Evolutionary conservation across 306 rosid species (phyloP).

Genomic region (Psophocarpus tetragonolobus): DNA sequence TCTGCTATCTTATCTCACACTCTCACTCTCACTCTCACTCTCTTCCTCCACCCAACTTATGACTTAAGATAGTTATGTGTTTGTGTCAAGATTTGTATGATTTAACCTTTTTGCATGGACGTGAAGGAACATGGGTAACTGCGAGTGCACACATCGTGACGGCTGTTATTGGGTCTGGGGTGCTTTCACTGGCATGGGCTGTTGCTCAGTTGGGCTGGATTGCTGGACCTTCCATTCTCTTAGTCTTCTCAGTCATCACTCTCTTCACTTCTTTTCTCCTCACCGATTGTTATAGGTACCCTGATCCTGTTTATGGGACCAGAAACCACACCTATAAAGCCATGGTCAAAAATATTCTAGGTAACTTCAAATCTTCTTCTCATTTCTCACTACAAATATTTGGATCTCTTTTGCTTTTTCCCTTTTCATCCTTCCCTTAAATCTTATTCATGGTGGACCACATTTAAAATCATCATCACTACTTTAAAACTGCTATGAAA

Average conservation of each 20-base stretch:
- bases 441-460: too few relatives aligned
- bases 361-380: not conserved
- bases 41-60: too few relatives aligned
- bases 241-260: slow-evolving; percentile 28
- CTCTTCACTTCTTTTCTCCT: slow-evolving; percentile 34
- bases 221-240: slow-evolving; percentile 18
- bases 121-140: slow-evolving; percentile 49
- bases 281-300: slow-evolving; percentile 43
- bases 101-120: not conserved
- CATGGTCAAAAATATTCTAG: slow-evolving; percentile 42
- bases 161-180: slow-evolving; percentile 55
- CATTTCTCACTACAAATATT: not conserved
- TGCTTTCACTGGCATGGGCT: slow-evolving; percentile 49
- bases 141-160: slow-evolving; percentile 55
- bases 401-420: not conserved
- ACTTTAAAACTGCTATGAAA: too few relatives aligned
- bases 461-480: too few relatives aligned
- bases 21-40: too few relatives aligned
- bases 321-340: slow-evolving; percentile 42
- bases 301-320: slow-evolving; percentile 40
- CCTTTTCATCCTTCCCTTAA: too few relatives aligned
- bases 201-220: slow-evolving; percentile 58
- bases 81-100: too few relatives aligned
- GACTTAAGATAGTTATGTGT: too few relatives aligned
- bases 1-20: not conserved